Evolutionary conservation across 352 stramenopile genomes (phyloP), one percentile per base, ranked within the genome.

Genomic region (Globisporangium camurandrum): DNA sequence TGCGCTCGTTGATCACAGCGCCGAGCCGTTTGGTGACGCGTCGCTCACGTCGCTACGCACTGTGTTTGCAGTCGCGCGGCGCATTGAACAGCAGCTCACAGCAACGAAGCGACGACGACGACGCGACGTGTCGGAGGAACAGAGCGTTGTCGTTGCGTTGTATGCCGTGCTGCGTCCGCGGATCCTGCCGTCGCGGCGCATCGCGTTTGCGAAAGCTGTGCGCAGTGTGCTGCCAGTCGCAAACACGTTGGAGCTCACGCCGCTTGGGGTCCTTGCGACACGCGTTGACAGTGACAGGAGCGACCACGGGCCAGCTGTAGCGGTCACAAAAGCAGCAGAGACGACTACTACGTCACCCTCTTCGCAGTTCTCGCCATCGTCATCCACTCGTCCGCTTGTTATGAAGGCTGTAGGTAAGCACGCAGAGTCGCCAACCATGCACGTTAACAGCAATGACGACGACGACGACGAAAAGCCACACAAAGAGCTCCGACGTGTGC

Each of bases 161-260:
- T 86, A 69, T 71, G 64, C 79, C 33, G 66, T 80, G 55, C 12
- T 77, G 12, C 49, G 66, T n/a, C 47, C 60, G 1, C 75, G 64
- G 43, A 46, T 83, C 3, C 16, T 77, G 14, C 71, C 71, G 10
- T 57, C 75, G 11, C 64, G 64, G 19, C 56, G 69, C 38, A 37
- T 81, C 1, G 45, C 64, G 0, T 68, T 83, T 22, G 24, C 76
- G 10, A 81, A 78, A n/a, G 49, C 48, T 27, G 59, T 79, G 42
- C 63, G 64, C 11, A 50, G 46, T 0, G 40, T 80, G 27, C 80
- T 83, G 28, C 64, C 71, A 0, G 30, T 55, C 14, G 69, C 69
- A 20, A 51, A 42, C 26, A 46, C 67, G 20, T 49, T 83, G n/a
- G 64, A 83, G 20, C 61, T 83, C 4, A 77, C 66, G n/a, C 40